A percentile compares a stretch with the other conserved stretches of the same genome.
Conservation (phyloP, 371 early-diverging fungal genomes). For the Dinochytrium kinnereticum region DNA sequence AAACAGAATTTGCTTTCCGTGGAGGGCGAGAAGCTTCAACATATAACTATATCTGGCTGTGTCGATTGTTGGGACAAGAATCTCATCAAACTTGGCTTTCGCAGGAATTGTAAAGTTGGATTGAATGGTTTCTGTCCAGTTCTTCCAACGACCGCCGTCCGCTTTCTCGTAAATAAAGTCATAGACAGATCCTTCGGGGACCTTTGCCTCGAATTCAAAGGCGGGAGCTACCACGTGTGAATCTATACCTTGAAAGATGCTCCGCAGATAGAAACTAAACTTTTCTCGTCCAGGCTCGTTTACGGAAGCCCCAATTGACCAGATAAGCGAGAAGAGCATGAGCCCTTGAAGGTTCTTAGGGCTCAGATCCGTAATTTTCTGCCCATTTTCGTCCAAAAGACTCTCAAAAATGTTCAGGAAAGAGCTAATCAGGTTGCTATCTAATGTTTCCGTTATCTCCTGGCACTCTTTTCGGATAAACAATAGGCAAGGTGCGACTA, state of each 20-base stretch:
- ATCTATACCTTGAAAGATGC: constrained; percentile 25
- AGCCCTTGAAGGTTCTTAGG: constrained; percentile 44
- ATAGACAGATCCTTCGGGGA: constrained; percentile 47
- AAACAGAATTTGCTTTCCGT: constrained; percentile 53
- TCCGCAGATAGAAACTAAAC: constrained; percentile 44
- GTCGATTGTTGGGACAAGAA: constrained; percentile 60
- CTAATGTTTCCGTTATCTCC: constrained; percentile 52
- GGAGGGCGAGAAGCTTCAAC: constrained; percentile 48
- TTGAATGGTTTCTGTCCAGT: constrained; percentile 51
- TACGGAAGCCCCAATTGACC: constrained; percentile 52
- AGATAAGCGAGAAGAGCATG: constrained; percentile 48
- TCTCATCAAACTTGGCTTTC: constrained; percentile 58
- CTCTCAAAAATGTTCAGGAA: constrained; percentile 55
- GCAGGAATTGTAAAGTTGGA: constrained; percentile 47
- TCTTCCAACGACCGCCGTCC: constrained; percentile 48
- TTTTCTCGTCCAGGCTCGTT: constrained; percentile 49
- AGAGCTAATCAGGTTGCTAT: constrained; percentile 51
- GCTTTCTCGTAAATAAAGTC: constrained; percentile 52
- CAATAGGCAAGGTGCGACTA: constrained; percentile 44
- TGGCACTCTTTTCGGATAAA: constrained; percentile 48
- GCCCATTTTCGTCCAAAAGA: constrained; percentile 44
- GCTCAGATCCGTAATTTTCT: constrained; percentile 28
- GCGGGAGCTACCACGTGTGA: constrained; percentile 28
- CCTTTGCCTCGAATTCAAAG: constrained; percentile 35
- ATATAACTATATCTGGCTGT: constrained; percentile 56